Base-by-base conservation (phyloP, 371 early-diverging fungal species). In the Homolaphlyctis polyrhiza region DNA sequence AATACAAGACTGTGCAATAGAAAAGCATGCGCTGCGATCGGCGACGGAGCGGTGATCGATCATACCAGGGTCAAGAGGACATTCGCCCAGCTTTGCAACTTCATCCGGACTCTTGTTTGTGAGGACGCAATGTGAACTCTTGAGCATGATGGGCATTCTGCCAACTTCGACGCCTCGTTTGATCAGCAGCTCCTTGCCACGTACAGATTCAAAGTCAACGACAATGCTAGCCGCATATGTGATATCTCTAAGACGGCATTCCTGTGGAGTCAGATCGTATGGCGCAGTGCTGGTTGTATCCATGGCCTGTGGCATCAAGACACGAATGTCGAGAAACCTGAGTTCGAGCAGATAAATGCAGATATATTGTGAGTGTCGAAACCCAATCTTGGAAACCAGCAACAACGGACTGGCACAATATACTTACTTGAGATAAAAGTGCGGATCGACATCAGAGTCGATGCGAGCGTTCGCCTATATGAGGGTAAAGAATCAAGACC, bases 71-170 rank as follows among this genome's bases (percentile, higher is more conserved):
- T 99, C 99, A 65, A 97, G 72, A 5, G 98, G 98, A 72, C 99
- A 99, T 76, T 99, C 99, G 36, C 86, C 86, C 88, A 92, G 86
- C 47, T 82, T 77, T 23, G 90, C 94, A 70, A 93, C 73, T 50
- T 94, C 95, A 23, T 86, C 84, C 58, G 91, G 92, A 29, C 71
- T 81, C 71, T 86, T 89, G 77, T 85, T 91, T 0, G 85, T 81
- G 55, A 99, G 79, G 5, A 92, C 89, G 74, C 99, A 99, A 54
- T 88, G 86, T 16, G 85, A 87, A 52, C 91, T 91, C 47, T 97
- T 84, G 60, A 99, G 86, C 99, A 99, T 99, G 69, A 99, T 96
- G 4, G 99, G 99, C 81, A 99, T 86, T 35, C 94, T 87, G 25
- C 99, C 99, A 66, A 99, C 95, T 47, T 86, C 86, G 6, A 99